Percentiles rank a stretch among this genome's conserved stretches.
These are phyloP conservation scores for Ambrosia hybrid DNA, from an alignment of 140 eudicot species.

Conservation along the genomic window DNA sequence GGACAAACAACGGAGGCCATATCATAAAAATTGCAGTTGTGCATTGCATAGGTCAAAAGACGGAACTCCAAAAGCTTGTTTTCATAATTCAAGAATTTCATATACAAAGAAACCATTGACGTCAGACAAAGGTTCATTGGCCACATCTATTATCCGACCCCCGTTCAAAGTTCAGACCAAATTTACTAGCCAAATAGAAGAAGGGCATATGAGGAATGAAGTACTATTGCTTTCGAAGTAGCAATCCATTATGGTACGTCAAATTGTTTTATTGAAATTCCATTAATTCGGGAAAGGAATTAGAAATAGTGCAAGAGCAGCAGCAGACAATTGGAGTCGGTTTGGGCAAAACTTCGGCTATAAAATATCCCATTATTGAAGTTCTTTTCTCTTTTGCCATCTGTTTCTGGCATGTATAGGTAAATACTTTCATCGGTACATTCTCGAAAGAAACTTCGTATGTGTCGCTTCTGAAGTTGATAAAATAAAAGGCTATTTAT, in stretches of 20 bases:
- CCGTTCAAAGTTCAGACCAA: background rate
- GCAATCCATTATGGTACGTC: background rate
- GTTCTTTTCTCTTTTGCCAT: too few species aligned
- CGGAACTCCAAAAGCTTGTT: constrained; percentile 14
- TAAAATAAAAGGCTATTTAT: too few species aligned
- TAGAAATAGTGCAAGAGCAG: too few species aligned
- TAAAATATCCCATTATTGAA: too few species aligned
- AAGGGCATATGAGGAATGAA: background rate
- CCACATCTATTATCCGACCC: constrained; percentile 2
- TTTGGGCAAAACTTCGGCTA: too few species aligned
- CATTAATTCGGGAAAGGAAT: background rate
- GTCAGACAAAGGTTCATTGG: constrained; percentile 25
- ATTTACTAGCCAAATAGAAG: background rate
- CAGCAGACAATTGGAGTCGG: too few species aligned
- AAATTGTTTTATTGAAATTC: background rate
- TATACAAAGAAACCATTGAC: constrained; percentile 19
- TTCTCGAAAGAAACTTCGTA: too few species aligned
- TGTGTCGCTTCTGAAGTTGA: too few species aligned
- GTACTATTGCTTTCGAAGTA: too few species aligned
- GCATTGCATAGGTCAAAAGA: constrained; percentile 31
- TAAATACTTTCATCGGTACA: too few species aligned
- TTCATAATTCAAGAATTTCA: constrained; percentile 23
- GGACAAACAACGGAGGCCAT: constrained; percentile 32
- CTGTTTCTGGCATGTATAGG: too few species aligned
- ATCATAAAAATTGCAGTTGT: constrained; percentile 39